A percentile compares a stretch with the other conserved stretches of the same genome.
These are phyloP conservation scores for Adansonia gregorii DNA, from an alignment of 441 rosid genomes.

Conservation along the genomic window DNA sequence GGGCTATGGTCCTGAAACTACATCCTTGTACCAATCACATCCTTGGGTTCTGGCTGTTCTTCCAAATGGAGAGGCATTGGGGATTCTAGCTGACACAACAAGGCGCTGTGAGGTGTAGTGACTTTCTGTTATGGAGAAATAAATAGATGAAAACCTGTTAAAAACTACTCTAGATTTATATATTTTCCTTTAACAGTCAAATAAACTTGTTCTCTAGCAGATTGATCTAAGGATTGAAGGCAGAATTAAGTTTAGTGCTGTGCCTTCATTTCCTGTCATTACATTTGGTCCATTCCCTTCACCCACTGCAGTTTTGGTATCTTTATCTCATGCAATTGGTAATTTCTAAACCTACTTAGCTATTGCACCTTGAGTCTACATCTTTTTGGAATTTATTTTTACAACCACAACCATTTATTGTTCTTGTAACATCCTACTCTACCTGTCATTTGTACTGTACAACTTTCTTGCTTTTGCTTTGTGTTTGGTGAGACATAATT, in stretches of 20 bases:
- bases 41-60: slow-evolving; percentile 94
- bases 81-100: slow-evolving; percentile 94
- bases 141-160: not conserved
- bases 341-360: slow-evolving; percentile 32
- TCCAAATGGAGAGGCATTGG: slow-evolving; percentile 85
- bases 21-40: slow-evolving; percentile 96
- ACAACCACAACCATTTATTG: slow-evolving; percentile 6
- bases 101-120: slow-evolving; percentile 79
- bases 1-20: slow-evolving; percentile 88
- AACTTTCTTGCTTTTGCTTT: slow-evolving; percentile 6
- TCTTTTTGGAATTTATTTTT: slow-evolving; percentile 15
- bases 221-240: slow-evolving; percentile 83
- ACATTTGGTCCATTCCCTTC: slow-evolving; percentile 90
- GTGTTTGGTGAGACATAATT: slow-evolving; percentile 9
- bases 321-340: slow-evolving; percentile 88
- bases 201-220: slow-evolving; percentile 46
- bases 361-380: slow-evolving; percentile 2
- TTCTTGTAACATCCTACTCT: not conserved
- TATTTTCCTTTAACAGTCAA: slow-evolving; percentile 21
- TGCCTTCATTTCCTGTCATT: slow-evolving; percentile 72
- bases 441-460: not conserved
- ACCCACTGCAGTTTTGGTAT: slow-evolving; percentile 72
- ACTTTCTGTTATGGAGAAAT: not conserved
- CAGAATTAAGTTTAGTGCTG: slow-evolving; percentile 53
- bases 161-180: slow-evolving; percentile 16